These are phyloP conservation scores for Pichia phayaonensis DNA, from an alignment of 805 yeast species.

Conservation along the genomic window DNA sequence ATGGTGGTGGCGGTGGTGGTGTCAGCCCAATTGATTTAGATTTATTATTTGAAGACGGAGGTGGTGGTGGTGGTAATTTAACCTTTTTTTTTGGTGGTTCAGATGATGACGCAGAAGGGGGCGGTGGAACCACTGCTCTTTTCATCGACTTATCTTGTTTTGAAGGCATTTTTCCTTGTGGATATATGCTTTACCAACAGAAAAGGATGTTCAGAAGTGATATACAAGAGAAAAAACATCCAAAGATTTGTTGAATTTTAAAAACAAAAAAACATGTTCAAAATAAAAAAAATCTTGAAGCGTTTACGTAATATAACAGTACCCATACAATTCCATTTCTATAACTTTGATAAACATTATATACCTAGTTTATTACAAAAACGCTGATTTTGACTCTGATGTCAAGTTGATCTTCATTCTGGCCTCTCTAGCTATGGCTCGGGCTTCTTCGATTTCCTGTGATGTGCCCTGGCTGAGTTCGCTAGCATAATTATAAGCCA, in stretches of 20 bases:
- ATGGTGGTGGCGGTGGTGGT: conserved; percentile 8
- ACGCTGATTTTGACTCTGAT: neutral
- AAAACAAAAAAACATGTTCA: neutral
- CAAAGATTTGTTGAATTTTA: neutral
- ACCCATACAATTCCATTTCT: neutral
- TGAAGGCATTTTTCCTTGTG: conserved; percentile 5
- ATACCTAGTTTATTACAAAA: neutral
- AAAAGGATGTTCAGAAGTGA: neutral
- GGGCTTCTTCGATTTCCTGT: conserved; percentile 83
- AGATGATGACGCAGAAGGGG: neutral
- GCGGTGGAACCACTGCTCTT: conserved; percentile 6
- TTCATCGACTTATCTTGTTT: conserved; percentile 1
- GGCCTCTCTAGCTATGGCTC: conserved; percentile 75
- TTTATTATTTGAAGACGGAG: conserved; percentile 1
- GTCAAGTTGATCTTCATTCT: conserved; percentile 38
- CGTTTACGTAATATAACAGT: conserved; percentile 2
- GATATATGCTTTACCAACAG: neutral
- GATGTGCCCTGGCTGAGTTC: conserved; percentile 69
- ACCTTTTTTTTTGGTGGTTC: conserved; percentile 7
- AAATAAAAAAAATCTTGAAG: neutral
- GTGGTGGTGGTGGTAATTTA: conserved; percentile 9
- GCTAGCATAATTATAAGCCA: conserved; percentile 67
- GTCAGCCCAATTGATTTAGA: neutral
- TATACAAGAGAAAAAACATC: neutral
- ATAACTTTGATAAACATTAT: neutral